phyloP scores from a whole-genome alignment of 345 rosid genomes.

The Syzygium oleosum region DNA sequence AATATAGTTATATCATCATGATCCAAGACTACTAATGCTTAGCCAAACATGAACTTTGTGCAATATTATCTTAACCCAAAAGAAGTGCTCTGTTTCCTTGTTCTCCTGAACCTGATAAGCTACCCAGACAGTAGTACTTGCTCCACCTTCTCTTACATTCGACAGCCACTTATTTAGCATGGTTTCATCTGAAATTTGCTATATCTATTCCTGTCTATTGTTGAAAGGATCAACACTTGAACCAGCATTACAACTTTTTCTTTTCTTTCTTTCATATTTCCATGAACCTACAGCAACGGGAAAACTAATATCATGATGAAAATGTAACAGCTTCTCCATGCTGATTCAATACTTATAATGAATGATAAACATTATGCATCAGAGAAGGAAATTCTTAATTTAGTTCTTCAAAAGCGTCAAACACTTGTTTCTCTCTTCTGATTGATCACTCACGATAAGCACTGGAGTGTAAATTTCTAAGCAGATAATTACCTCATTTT shows the following conservation, averaged over 20 bases:
- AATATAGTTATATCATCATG: neutral
- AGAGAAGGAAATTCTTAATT: neutral
- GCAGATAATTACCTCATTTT: slow-evolving; percentile 67
- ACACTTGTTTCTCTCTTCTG: neutral
- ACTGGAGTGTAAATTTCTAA: neutral
- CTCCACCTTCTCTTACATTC: neutral
- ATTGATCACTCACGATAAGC: neutral
- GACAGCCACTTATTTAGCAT: neutral
- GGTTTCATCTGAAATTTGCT: neutral
- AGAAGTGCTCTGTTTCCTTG: neutral
- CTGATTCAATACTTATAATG: neutral
- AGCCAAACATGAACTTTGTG: neutral
- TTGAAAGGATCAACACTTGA: neutral
- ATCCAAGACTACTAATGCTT: neutral
- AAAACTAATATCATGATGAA: neutral
- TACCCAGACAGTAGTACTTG: neutral
- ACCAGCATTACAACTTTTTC: neutral
- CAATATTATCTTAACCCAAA: neutral
- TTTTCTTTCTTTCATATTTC: neutral
- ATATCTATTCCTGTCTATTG: neutral
- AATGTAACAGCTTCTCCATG: neutral
- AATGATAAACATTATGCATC: neutral
- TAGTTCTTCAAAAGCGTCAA: neutral
- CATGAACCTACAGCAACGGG: neutral
- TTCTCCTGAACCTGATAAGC: neutral